phyloP scores from a whole-genome alignment of 768 basidiomycete genomes.

The Tulasnella sp. region DNA sequence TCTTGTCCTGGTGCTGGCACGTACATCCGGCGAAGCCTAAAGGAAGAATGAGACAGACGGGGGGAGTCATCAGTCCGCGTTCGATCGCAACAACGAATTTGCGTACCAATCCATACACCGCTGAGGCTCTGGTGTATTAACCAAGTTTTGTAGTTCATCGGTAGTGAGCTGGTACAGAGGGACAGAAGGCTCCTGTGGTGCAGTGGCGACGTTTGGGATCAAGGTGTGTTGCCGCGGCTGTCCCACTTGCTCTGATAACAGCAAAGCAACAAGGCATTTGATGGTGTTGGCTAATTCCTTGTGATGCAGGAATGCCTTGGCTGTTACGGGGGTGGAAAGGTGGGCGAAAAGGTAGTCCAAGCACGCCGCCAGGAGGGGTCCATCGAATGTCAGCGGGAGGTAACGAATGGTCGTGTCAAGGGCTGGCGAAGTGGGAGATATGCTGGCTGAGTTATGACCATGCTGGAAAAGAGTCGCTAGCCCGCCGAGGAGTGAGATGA shows the following conservation, averaged over 20 bases:
- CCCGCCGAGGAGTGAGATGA: slow-evolving; percentile 59
- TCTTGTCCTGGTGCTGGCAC: slow-evolving; percentile 63
- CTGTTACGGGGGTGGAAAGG: slow-evolving; percentile 67
- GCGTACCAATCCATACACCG: slow-evolving; percentile 78
- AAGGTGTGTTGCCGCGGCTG: slow-evolving; percentile 63
- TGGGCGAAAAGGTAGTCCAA: slow-evolving; percentile 73
- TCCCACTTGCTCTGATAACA: slow-evolving; percentile 68
- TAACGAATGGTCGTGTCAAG: slow-evolving; percentile 62
- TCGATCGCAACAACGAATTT: not conserved
- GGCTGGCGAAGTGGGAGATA: slow-evolving; percentile 55
- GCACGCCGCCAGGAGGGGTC: slow-evolving; percentile 61
- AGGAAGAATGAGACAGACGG: not conserved
- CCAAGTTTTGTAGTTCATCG: slow-evolving; percentile 61
- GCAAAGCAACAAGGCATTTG: slow-evolving; percentile 59
- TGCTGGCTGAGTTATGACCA: slow-evolving; percentile 52
- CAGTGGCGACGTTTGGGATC: slow-evolving; percentile 42
- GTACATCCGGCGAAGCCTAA: slow-evolving; percentile 91
- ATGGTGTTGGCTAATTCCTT: slow-evolving; percentile 66
- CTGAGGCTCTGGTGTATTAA: slow-evolving; percentile 64
- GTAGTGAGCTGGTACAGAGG: slow-evolving; percentile 56
- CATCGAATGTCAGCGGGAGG: slow-evolving; percentile 68
- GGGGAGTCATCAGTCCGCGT: not conserved
- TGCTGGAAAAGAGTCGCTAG: slow-evolving; percentile 55
- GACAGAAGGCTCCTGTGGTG: slow-evolving; percentile 35
- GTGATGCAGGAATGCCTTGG: slow-evolving; percentile 70